phyloP scores from a whole-genome alignment of 306 rosid species.

The Betula pendula region DNA sequence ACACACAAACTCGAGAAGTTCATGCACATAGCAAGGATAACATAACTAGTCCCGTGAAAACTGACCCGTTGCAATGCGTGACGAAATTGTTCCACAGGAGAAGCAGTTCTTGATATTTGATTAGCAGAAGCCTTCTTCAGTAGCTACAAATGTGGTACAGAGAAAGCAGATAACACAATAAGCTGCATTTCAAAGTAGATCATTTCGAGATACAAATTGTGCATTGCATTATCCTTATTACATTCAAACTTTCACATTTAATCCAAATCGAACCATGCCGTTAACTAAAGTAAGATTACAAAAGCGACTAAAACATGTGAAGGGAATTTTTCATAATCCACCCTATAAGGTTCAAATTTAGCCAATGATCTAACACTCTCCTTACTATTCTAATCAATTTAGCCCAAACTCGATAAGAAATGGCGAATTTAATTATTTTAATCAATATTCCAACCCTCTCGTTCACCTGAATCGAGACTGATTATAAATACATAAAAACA shows the following conservation, averaged over 20 bases:
- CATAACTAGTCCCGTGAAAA: background rate
- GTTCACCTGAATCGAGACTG: no score
- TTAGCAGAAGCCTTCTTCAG: conserved; percentile 80
- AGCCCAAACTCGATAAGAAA: no score
- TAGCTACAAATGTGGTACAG: conserved; percentile 78
- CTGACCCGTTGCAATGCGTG: conserved; percentile 76
- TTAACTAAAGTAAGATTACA: background rate
- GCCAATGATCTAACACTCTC: background rate
- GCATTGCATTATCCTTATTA: conserved; percentile 17
- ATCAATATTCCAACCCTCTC: no score
- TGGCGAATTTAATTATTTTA: no score
- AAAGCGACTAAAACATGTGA: background rate
- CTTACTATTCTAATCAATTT: no score
- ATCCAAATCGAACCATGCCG: background rate
- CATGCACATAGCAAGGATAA: background rate
- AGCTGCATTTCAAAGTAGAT: conserved; percentile 66
- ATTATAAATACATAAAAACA: no score
- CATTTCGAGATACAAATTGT: conserved; percentile 37
- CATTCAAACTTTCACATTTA: conserved; percentile 19
- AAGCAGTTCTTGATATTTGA: conserved; percentile 78
- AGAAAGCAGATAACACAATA: conserved; percentile 55
- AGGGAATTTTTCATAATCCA: conserved; percentile 13
- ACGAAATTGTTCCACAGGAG: conserved; percentile 86
- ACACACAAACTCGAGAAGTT: conserved; percentile 3
- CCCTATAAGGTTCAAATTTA: background rate